Conservation (phyloP, 176 grass and related monocot genomes). For the Eragrostis nindensis region DNA sequence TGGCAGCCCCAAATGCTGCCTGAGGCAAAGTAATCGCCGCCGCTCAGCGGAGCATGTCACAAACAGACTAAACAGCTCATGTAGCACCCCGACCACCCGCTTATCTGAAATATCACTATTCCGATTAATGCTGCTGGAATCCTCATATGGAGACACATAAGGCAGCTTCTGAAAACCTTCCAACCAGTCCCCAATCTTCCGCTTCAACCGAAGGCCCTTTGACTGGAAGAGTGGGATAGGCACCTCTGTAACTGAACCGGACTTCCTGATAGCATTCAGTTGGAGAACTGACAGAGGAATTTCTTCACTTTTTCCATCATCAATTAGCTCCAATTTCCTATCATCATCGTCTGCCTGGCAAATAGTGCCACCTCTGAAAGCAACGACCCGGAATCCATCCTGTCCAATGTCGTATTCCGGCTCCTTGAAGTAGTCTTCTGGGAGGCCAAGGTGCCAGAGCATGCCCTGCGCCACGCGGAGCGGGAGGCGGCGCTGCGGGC, state of each 20-base stretch:
- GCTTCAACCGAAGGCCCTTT: slow-evolving; percentile 75
- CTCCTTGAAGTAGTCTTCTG: slow-evolving; percentile 64
- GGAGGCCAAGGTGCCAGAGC: slow-evolving; percentile 83
- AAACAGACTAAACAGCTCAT: slow-evolving; percentile 74
- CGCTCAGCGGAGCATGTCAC: slow-evolving; percentile 71
- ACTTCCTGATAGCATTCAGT: slow-evolving; percentile 42
- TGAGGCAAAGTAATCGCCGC: slow-evolving; percentile 63
- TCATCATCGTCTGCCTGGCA: slow-evolving; percentile 15
- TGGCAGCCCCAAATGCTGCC: slow-evolving; percentile 62
- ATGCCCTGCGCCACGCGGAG: slow-evolving; percentile 64
- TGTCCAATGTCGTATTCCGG: slow-evolving; percentile 42
- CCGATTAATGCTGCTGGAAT: slow-evolving; percentile 48
- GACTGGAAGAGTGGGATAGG: slow-evolving; percentile 67
- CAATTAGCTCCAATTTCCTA: slow-evolving; percentile 49
- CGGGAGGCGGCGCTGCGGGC: slow-evolving; percentile 51
- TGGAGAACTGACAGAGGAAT: slow-evolving; percentile 59
- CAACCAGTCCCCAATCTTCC: slow-evolving; percentile 70
- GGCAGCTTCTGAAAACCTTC: slow-evolving; percentile 64
- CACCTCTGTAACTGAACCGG: slow-evolving; percentile 41
- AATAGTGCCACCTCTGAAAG: slow-evolving; percentile 20
- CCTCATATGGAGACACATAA: slow-evolving; percentile 73
- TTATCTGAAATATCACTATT: slow-evolving; percentile 61
- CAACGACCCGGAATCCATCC: slow-evolving; percentile 58
- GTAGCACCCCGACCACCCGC: slow-evolving; percentile 62
- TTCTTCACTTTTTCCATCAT: slow-evolving; percentile 30